Conservation (phyloP, 75 land plant species). For the Chamaecyparis obtusa region DNA sequence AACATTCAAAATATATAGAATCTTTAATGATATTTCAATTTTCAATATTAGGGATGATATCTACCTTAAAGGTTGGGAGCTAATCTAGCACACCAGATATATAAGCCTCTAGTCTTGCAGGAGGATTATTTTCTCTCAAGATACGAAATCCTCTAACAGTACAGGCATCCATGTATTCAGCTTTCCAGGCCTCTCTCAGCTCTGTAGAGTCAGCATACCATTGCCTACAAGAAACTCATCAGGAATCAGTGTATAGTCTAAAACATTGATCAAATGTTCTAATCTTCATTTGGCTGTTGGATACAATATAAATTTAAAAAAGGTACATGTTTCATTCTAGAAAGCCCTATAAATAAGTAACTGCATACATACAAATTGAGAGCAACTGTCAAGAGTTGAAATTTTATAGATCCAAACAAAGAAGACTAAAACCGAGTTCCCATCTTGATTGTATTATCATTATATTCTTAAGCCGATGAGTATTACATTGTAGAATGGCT, state of each 20-base stretch:
- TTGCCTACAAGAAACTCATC: constrained; percentile 21
- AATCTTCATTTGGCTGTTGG: background rate
- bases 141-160: constrained; percentile 14
- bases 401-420: background rate
- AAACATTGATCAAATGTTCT: background rate
- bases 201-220: constrained; percentile 37
- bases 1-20: background rate
- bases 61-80: background rate
- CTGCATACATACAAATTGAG: background rate
- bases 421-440: background rate
- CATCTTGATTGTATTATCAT: background rate
- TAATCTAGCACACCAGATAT: constrained; percentile 9
- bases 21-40: background rate
- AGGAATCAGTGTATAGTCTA: background rate
- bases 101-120: constrained; percentile 7
- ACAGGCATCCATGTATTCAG: constrained; percentile 34
- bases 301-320: background rate
- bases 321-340: background rate
- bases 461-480: too few species aligned
- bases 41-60: background rate
- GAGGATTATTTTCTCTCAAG: constrained; percentile 28
- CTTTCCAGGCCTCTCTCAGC: constrained; percentile 42
- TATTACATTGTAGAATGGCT: too few species aligned
- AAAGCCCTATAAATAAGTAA: background rate
- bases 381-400: background rate